Evolutionary conservation across 2,329 filamentous ascomycete species (phyloP).

Genomic region (Diaporthe batatas): DNA sequence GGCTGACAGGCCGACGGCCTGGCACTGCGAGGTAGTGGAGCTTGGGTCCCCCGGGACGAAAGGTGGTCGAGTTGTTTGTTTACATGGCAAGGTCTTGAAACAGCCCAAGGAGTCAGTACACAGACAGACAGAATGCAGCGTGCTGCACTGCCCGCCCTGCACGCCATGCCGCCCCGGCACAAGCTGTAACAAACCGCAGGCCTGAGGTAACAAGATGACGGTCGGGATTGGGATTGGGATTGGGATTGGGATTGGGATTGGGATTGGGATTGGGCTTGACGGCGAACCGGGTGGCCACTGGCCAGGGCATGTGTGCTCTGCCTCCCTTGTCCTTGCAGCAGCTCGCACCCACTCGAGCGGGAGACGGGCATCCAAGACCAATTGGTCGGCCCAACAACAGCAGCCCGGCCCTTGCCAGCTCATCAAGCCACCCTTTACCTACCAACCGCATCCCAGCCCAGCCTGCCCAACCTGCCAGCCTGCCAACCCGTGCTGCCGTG

Average conservation of each 20-base stretch:
- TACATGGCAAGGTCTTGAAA: constrained; percentile 28
- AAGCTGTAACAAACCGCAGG: background rate
- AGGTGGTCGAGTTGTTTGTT: constrained; percentile 25
- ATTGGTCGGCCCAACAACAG: constrained; percentile 50
- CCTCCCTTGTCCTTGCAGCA: constrained; percentile 40
- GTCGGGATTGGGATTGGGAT: too few relatives aligned
- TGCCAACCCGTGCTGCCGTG: constrained; percentile 26
- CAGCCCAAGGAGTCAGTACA: constrained; percentile 15
- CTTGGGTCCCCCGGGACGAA: constrained; percentile 24
- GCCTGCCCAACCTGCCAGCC: constrained; percentile 7
- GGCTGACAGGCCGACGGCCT: background rate
- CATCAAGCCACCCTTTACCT: constrained; percentile 49
- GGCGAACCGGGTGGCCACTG: background rate
- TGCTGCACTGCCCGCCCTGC: background rate
- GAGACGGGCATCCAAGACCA: constrained; percentile 46
- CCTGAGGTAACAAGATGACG: constrained; percentile 8
- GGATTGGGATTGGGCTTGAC: background rate
- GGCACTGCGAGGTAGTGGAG: constrained; percentile 16
- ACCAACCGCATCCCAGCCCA: constrained; percentile 48
- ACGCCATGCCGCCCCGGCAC: background rate
- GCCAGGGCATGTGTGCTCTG: constrained; percentile 14
- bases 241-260: too few relatives aligned
- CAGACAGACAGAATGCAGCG: too few relatives aligned
- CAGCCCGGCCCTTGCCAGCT: constrained; percentile 47
- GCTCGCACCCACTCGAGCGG: constrained; percentile 44